A percentile compares a stretch with the other conserved stretches of the same genome.
These are phyloP conservation scores for Hypoxylon perforatum DNA, from an alignment of 495 filamentous ascomycete genomes.

Conservation along the genomic window DNA sequence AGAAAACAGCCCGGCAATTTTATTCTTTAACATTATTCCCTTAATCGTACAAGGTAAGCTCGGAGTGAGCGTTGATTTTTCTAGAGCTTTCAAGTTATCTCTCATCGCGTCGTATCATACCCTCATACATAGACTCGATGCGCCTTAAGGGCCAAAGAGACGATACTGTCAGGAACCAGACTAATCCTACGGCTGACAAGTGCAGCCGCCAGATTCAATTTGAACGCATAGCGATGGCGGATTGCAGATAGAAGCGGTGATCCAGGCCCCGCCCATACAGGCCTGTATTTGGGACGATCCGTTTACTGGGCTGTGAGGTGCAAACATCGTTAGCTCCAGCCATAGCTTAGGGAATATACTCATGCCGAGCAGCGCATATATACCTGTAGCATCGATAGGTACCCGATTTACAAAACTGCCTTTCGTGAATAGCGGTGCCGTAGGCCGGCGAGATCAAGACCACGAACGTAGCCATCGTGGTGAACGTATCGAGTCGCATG, in stretches of 20 bases:
- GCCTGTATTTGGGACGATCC: neutral
- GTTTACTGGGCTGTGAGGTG: neutral
- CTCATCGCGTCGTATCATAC: too few species aligned
- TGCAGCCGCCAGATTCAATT: neutral
- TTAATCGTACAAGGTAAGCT: too few species aligned
- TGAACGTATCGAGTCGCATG: slow-evolving; percentile 1
- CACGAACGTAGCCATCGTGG: slow-evolving; percentile 4
- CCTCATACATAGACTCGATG: too few species aligned
- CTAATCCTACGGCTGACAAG: neutral
- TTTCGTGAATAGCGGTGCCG: neutral
- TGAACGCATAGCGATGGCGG: neutral
- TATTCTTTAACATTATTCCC: too few species aligned
- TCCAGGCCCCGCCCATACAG: neutral
- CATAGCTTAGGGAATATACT: neutral
- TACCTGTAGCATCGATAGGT: slow-evolving; percentile 29
- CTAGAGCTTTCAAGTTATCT: too few species aligned
- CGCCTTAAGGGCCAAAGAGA: too few species aligned
- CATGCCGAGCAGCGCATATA: neutral
- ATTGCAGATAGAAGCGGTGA: neutral
- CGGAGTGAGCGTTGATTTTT: too few species aligned
- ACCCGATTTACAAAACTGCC: neutral
- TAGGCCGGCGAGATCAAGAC: neutral
- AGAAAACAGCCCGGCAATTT: too few species aligned
- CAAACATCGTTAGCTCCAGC: neutral
- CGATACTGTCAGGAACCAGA: too few species aligned